phyloP scores from a whole-genome alignment of 352 stramenopile species.

The Globisporangium spiculum region DNA sequence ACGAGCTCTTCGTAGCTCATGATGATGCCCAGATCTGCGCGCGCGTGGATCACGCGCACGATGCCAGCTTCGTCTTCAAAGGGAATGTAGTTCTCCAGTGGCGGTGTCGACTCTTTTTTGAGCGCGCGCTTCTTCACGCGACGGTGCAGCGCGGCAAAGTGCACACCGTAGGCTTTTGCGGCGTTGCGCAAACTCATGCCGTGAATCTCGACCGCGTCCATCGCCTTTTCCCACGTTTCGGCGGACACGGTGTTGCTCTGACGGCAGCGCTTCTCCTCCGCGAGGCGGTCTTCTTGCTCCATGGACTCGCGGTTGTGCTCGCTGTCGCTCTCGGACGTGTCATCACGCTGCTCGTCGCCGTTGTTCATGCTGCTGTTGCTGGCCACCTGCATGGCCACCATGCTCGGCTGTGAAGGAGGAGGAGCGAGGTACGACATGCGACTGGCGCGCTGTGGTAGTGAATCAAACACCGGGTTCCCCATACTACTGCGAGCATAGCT shows the following conservation, averaged over 20 bases:
- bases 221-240: slow-evolving; percentile 64
- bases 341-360: slow-evolving; percentile 20
- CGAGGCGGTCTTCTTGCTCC: slow-evolving; percentile 13
- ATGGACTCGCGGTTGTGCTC: slow-evolving; percentile 20
- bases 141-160: slow-evolving; percentile 67
- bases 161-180: slow-evolving; percentile 55
- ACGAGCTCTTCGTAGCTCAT: slow-evolving; percentile 70
- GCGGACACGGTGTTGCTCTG: slow-evolving; percentile 57
- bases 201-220: slow-evolving; percentile 63
- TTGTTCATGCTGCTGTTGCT: slow-evolving; percentile 16
- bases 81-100: slow-evolving; percentile 50
- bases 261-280: slow-evolving; percentile 35
- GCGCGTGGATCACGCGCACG: slow-evolving; percentile 65
- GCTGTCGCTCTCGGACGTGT: slow-evolving; percentile 33
- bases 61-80: slow-evolving; percentile 69
- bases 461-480: neutral
- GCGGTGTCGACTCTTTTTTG: slow-evolving; percentile 35
- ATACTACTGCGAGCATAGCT: neutral
- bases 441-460: neutral
- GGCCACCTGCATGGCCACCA: neutral
- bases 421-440: neutral
- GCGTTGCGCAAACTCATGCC: slow-evolving; percentile 68
- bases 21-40: slow-evolving; percentile 63
- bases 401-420: neutral
- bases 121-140: slow-evolving; percentile 63